These are phyloP conservation scores for Petunia axillaris DNA, from an alignment of 257 asterid species.

Conservation along the genomic window DNA sequence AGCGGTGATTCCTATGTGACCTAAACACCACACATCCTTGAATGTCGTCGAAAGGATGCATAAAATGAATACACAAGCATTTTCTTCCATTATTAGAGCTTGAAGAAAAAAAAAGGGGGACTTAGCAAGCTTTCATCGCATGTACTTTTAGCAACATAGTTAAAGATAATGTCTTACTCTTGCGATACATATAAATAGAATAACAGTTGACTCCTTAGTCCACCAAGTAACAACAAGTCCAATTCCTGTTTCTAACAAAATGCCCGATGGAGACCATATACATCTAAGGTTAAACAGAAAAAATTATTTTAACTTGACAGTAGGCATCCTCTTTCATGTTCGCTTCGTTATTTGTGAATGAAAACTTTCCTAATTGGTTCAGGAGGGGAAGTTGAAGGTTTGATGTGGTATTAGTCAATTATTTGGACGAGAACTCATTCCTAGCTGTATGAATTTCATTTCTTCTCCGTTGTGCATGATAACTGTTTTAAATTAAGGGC, in stretches of 20 bases:
- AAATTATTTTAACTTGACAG: not conserved
- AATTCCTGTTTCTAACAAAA: conserved; percentile 6
- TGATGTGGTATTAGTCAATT: not conserved
- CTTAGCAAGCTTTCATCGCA: not conserved
- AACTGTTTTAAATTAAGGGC: not conserved
- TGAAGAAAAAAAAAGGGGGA: not conserved
- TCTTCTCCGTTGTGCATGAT: conserved; percentile 15
- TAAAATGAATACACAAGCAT: conserved; percentile 16
- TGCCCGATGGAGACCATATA: conserved; percentile 3
- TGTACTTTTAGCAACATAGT: not conserved
- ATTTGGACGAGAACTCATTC: conserved; percentile 22
- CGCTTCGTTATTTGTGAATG: conserved; percentile 11
- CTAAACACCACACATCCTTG: not conserved
- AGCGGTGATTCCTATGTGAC: conserved; percentile 12
- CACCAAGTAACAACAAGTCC: not conserved
- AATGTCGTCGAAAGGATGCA: not conserved
- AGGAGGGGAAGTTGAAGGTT: not conserved
- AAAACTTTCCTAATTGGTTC: not conserved
- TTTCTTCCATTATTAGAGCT: not conserved
- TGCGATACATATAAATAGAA: not conserved
- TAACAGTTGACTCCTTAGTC: not conserved
- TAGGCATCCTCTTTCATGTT: not conserved
- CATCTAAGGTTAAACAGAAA: not conserved
- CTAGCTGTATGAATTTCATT: not conserved
- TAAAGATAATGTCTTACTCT: not conserved